phyloP scores from a whole-genome alignment of 306 rosid genomes.

The Dryas octopetala region DNA sequence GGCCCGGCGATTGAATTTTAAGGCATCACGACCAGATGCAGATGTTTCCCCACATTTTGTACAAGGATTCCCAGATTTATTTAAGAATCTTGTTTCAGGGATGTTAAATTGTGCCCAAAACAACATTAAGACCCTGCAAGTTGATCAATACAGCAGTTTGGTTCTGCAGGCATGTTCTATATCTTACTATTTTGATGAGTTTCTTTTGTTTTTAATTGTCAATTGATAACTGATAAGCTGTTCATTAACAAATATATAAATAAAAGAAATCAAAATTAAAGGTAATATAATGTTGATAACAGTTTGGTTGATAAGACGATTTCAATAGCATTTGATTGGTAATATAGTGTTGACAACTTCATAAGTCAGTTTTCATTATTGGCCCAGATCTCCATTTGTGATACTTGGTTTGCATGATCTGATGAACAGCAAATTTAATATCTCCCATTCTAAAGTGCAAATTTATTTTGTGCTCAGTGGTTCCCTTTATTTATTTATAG shows the following conservation, averaged over 20 bases:
- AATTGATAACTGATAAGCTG: background rate
- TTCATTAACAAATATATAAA: background rate
- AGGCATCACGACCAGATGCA: constrained; percentile 44
- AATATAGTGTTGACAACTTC: background rate
- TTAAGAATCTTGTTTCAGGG: constrained; percentile 62
- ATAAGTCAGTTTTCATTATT: background rate
- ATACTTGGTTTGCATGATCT: background rate
- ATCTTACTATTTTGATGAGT: background rate
- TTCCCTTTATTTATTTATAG: background rate
- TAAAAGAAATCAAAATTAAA: background rate
- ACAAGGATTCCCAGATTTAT: constrained; percentile 65
- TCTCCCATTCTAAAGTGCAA: background rate
- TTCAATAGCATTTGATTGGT: background rate
- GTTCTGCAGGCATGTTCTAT: constrained; percentile 73
- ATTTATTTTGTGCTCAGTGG: background rate
- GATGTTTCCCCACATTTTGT: constrained; percentile 30
- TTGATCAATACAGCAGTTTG: constrained; percentile 83
- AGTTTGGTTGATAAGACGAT: background rate
- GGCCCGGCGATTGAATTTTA: constrained; percentile 65
- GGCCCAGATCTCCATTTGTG: background rate
- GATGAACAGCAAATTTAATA: background rate
- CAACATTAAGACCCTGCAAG: constrained; percentile 48
- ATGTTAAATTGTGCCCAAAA: constrained; percentile 48
- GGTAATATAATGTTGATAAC: background rate
- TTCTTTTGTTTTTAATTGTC: background rate